Evolutionary conservation across 129 eudicot species (phyloP), one percentile per base, ranked within the genome.

Genomic region (Sambucus nigra): DNA sequence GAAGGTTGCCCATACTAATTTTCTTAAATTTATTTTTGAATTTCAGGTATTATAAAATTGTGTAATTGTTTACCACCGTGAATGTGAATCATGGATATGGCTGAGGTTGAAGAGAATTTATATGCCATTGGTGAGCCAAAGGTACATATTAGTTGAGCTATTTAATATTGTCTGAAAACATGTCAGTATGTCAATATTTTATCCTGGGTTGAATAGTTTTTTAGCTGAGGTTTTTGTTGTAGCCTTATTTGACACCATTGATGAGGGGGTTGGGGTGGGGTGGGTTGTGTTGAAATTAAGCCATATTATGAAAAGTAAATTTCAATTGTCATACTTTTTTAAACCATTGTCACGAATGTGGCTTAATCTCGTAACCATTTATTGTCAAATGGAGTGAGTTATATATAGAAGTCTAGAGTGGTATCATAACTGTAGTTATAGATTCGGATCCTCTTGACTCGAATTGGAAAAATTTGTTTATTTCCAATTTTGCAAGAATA

Each of bases 91-190:
- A 81, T 86, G 99, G 96, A 82, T 45, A 66, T 31, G 63, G 60
- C 79, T 27, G 99, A 92, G 66, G 71, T 86, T 47, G 99, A 92
- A 68, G 99, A 92, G 57, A 73, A 59, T 63, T 62, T 92, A 47
- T 62, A 74, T 52, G 81, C 91, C 18, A 82, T 86, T 25, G 94
- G 94, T 17, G 99, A 92, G 70, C 91, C 99, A 44, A 86, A 92
- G 99, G 99, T 86, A 75, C 18, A 16, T 12, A 12, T 2, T 25
- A 2, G 42, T 35, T 35, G n/a, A n/a, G n/a, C n/a, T n/a, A 35
- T 8, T 35, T 35, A 2, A 7, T 35, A 7, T 35, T 35, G 12
- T n/a, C n/a, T n/a, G n/a, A n/a, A n/a, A n/a, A n/a, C 9, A 35
- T 8, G 9, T 35, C 13, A 1, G 1, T 8, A 7, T 35, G 42